Evolutionary conservation across 2,329 filamentous ascomycete species (phyloP), one percentile per base, ranked within the genome.

Genomic region (Fusarium globosum): DNA sequence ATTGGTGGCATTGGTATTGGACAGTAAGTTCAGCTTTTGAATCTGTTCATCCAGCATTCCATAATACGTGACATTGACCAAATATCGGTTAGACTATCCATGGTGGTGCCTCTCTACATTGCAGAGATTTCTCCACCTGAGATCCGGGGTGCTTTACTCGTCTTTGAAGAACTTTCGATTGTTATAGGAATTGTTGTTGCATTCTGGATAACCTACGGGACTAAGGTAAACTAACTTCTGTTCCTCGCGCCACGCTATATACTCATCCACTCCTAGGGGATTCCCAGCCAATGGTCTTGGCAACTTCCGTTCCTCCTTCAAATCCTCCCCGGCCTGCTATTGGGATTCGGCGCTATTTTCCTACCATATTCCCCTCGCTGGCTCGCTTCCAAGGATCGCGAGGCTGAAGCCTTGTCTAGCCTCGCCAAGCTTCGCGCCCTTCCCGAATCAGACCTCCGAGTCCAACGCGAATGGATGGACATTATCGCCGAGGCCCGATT

Each of bases 121-220:
- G 82, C 83, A 46, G 85, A 87, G 71, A 83, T 87, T 13, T 84
- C 86, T 0, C 85, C 86, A 2, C 84, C 86, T 2, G 84, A 86
- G 36, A 82, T 87, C 7, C 85, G 86, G 9, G 86, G 86, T 10
- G 82, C 83, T 0, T 77, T 87, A 5, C 82, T 87, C 0, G 84
- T 84, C 1, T 79, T 83, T 6, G 84, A 86, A 60, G 79, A 82
- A 48, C 69, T 86, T 7, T 77, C 76, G 35, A 78, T 81, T 53
- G 77, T 80, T 12, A 67, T 78, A 35, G 79, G 79, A 49, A 80
- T 81, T 28, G 77, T 81, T 28, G 48, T 80, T 4, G 75, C 80
- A 0, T 81, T 81, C 48, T 80, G 76, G 73, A 80, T 81, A 48
- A 80, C 79, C 4, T 80, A 77, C 48, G 78, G 77, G 2, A 80